These are phyloP conservation scores for Suillus ampliporus DNA, from an alignment of 768 basidiomycete species.

Conservation along the genomic window DNA sequence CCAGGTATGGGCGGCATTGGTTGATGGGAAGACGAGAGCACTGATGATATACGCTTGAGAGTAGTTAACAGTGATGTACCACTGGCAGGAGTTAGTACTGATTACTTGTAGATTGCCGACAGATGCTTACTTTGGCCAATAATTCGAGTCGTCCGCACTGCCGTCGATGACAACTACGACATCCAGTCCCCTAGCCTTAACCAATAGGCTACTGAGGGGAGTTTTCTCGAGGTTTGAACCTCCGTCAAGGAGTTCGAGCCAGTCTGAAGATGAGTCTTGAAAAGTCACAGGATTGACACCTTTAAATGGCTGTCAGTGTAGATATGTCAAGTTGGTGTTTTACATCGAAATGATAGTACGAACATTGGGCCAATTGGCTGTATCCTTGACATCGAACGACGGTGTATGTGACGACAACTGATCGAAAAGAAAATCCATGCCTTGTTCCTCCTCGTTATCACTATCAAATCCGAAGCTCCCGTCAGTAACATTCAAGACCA, in stretches of 20 bases:
- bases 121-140: conserved; percentile 68
- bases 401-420: conserved; percentile 55
- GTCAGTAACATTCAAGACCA: conserved; percentile 53
- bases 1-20: conserved; percentile 68
- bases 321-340: conserved; percentile 13
- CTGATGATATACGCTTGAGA: conserved; percentile 47
- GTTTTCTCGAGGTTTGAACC: conserved; percentile 72
- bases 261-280: conserved; percentile 54
- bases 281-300: conserved; percentile 55
- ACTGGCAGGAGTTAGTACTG: conserved; percentile 35
- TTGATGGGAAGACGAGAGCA: conserved; percentile 58
- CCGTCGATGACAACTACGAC: conserved; percentile 79
- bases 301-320: conserved; percentile 56
- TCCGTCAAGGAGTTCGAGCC: conserved; percentile 74
- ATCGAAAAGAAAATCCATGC: conserved; percentile 53
- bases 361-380: conserved; percentile 69
- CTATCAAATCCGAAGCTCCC: conserved; percentile 45
- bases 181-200: conserved; percentile 71
- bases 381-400: conserved; percentile 51
- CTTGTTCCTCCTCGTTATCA: conserved; percentile 37
- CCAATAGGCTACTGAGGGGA: conserved; percentile 73
- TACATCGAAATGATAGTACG: conserved; percentile 15
- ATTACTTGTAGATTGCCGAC: background rate
- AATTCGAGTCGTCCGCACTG: conserved; percentile 58
- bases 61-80: conserved; percentile 58